Evolutionary conservation across 257 asterid genomes (phyloP), one percentile per base, ranked within the genome.

Genomic region (Leptodermis oblonga): DNA sequence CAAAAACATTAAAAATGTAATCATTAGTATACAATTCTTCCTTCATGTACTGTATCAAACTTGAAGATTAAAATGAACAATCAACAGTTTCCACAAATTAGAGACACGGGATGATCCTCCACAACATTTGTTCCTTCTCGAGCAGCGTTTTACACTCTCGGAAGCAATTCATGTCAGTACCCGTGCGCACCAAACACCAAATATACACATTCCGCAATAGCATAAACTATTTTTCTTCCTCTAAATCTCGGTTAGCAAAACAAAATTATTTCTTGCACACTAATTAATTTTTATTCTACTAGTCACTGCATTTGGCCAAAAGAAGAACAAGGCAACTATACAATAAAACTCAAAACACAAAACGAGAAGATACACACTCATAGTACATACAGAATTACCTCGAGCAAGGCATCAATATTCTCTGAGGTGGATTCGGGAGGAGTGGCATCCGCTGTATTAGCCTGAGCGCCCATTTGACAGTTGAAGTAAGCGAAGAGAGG

Each of bases 401-500:
- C 65, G 6, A 59, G 65, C 65, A 59, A 59, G 65, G 65, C 45
- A 4, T 59, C 65, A 13, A 59, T 33, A 31, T 59, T 59, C 26
- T 59, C 65, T 59, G 36, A 37, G 26, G 15, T 59, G 42, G 42
- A 59, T 59, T 31, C 25, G 36, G 65, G 37, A 59, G 65, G 26
- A 59, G 42, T n/a, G 36, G n/a, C 65, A 42, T 59, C 65, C 8
- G 63, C 13, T 28, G 63, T 18, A 58, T 58, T 28, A 14, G 63
- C 63, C 65, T n/a, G 65, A 13, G 65, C 65, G 13, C 65, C 65
- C 65, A 59, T 59, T 59, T 25, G 36, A 28, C n/a, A 28, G 12
- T 55, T 28, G 62, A 41, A 13, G 2, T 46, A 2, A 46, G 15
- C 3, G 39, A 34, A 34, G 39, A 34, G 12, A 43, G 2, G 2